A percentile compares a stretch with the other conserved stretches of the same genome.
Conservation (phyloP, 345 rosid species). For the Syzygium jambos region DNA sequence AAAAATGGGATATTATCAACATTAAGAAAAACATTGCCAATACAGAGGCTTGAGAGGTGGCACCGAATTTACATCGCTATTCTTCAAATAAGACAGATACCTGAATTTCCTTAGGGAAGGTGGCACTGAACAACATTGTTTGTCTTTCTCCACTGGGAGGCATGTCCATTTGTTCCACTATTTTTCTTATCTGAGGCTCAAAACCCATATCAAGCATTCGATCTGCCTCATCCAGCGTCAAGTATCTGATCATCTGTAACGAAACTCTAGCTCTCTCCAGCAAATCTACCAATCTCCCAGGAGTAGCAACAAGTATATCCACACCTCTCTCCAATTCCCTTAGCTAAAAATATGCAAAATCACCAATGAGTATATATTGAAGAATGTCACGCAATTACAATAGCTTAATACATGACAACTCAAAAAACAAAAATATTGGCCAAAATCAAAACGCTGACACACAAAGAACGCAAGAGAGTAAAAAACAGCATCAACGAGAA, state of each 20-base stretch:
- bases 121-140: conserved; percentile 95
- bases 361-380: background rate
- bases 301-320: conserved; percentile 98
- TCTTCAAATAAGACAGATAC: conserved; percentile 15
- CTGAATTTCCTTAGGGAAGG: conserved; percentile 98
- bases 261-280: conserved; percentile 97
- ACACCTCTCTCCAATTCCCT: conserved; percentile 95
- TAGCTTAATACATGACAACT: background rate
- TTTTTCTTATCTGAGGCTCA: conserved; percentile 97
- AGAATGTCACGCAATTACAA: background rate
- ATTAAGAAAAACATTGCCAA: background rate
- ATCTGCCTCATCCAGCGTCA: conserved; percentile 98
- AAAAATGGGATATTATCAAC: background rate
- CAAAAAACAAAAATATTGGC: background rate
- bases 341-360: conserved; percentile 30
- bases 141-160: conserved; percentile 82
- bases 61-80: background rate
- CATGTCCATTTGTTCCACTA: conserved; percentile 97
- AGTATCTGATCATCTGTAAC: conserved; percentile 74
- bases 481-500: background rate
- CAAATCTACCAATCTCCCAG: conserved; percentile 93
- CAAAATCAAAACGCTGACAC: background rate
- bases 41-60: background rate
- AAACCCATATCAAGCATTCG: conserved; percentile 99
- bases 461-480: background rate